phyloP scores from a whole-genome alignment of 805 yeast species.

The Metschnikowia koreensis region DNA sequence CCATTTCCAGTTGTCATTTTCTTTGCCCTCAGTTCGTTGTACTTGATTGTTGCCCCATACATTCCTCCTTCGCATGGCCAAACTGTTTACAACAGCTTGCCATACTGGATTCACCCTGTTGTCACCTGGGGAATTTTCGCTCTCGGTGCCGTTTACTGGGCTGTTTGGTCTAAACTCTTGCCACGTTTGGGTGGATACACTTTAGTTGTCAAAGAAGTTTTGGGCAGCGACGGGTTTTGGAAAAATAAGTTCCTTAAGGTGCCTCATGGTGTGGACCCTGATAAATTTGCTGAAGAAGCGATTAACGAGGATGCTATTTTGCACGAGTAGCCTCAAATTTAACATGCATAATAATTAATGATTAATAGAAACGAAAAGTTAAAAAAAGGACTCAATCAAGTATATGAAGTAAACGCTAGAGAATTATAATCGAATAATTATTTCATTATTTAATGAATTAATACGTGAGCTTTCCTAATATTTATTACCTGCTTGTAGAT shows the following conservation, averaged over 20 bases:
- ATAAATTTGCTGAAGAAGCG: slow-evolving; percentile 17
- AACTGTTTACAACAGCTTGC: slow-evolving; percentile 64
- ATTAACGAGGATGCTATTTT: slow-evolving; percentile 17
- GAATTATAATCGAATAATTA: too few species aligned
- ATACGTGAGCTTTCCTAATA: too few species aligned
- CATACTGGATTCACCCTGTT: slow-evolving; percentile 78
- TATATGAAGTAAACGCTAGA: not conserved
- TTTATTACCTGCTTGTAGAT: too few species aligned
- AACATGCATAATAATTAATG: slow-evolving; percentile 1
- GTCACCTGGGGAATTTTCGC: slow-evolving; percentile 77
- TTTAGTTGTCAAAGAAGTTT: slow-evolving; percentile 49
- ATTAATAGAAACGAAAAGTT: not conserved
- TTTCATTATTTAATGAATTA: too few species aligned
- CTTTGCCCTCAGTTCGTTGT: slow-evolving; percentile 63
- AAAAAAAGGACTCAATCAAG: not conserved
- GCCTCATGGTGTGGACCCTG: slow-evolving; percentile 17
- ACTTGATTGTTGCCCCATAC: slow-evolving; percentile 74
- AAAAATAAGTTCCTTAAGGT: slow-evolving; percentile 54
- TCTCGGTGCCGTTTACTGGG: slow-evolving; percentile 65
- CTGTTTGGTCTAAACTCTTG: slow-evolving; percentile 56
- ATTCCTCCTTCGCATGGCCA: slow-evolving; percentile 69
- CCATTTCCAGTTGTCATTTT: slow-evolving; percentile 60
- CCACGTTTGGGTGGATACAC: slow-evolving; percentile 56
- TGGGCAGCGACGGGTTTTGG: slow-evolving; percentile 73
- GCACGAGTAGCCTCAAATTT: not conserved